phyloP scores from a whole-genome alignment of 164 flowering plant species.

The Brasenia schreberi region DNA sequence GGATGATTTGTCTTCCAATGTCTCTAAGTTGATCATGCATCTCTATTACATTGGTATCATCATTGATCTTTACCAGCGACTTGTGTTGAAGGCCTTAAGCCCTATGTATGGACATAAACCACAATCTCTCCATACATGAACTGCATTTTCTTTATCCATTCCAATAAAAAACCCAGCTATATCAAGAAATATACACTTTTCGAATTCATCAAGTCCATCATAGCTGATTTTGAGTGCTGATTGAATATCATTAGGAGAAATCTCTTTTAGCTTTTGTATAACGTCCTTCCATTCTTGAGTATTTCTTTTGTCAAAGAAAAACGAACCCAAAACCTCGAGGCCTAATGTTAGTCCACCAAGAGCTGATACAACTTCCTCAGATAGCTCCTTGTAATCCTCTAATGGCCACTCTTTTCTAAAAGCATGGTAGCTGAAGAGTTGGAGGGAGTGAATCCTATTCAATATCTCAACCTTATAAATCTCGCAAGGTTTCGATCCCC shows the following conservation, averaged over 20 bases:
- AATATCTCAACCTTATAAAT: neutral
- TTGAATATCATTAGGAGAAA: conserved; percentile 1
- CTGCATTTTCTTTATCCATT: neutral
- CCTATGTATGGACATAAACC: conserved; percentile 2
- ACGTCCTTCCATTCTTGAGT: conserved; percentile 5
- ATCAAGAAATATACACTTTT: conserved; percentile 7
- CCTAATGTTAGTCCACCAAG: conserved; percentile 7
- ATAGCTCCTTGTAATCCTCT: neutral
- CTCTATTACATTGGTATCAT: conserved; percentile 3
- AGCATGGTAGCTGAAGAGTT: neutral
- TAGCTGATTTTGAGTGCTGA: conserved; percentile 9
- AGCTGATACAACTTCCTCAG: neutral
- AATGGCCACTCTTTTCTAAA: neutral
- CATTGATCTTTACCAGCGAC: conserved; percentile 8
- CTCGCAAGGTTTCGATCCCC: too few relatives aligned
- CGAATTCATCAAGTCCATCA: conserved; percentile 3
- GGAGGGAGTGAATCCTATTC: neutral
- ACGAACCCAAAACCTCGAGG: conserved; percentile 8
- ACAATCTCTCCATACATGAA: conserved; percentile 3
- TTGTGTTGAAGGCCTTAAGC: conserved; percentile 5
- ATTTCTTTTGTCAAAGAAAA: neutral
- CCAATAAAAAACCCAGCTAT: conserved; percentile 16
- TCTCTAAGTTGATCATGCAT: conserved; percentile 19
- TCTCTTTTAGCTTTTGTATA: conserved; percentile 3
- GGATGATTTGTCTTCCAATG: conserved; percentile 16